Evolutionary conservation across 306 rosid species (phyloP).

Genomic region (Vicia sativa): DNA sequence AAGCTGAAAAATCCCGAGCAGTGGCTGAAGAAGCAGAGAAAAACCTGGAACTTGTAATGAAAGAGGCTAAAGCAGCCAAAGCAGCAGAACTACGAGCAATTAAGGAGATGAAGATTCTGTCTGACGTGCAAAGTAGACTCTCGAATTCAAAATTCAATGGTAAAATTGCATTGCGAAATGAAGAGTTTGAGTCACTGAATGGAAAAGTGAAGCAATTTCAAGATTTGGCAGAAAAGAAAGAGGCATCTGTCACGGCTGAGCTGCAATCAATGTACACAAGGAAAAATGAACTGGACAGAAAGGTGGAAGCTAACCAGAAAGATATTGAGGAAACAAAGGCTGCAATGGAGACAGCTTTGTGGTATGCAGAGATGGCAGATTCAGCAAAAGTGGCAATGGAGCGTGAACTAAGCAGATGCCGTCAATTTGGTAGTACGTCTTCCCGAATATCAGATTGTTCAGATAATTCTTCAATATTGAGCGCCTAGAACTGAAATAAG

Average conservation of each 20-base stretch:
- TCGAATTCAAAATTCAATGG: conserved; percentile 37
- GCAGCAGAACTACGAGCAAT: conserved; percentile 61
- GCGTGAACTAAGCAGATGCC: conserved; percentile 57
- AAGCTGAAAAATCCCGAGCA: conserved; percentile 47
- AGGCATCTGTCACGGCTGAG: conserved; percentile 49
- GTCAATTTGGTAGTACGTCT: conserved; percentile 37
- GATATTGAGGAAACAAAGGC: conserved; percentile 66
- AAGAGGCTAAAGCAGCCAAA: conserved; percentile 64
- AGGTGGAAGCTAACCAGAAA: conserved; percentile 61
- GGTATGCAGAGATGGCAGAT: conserved; percentile 66
- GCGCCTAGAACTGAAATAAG: conserved; percentile 28
- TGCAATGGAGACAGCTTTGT: conserved; percentile 70
- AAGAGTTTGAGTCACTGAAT: conserved; percentile 55
- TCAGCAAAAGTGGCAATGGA: conserved; percentile 66
- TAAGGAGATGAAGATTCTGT: conserved; percentile 51
- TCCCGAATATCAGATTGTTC: conserved; percentile 12
- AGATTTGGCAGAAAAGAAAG: conserved; percentile 55
- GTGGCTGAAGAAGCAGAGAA: conserved; percentile 53
- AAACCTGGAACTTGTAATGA: conserved; percentile 45
- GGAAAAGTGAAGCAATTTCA: conserved; percentile 53
- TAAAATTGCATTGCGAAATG: conserved; percentile 53
- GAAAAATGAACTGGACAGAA: conserved; percentile 51
- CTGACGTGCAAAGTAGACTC: conserved; percentile 34
- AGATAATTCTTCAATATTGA: conserved; percentile 31
- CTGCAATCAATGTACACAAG: conserved; percentile 48